These are phyloP conservation scores for Taphrina wiesneri DNA, from an alignment of 1,139 yeast species.

Conservation along the genomic window DNA sequence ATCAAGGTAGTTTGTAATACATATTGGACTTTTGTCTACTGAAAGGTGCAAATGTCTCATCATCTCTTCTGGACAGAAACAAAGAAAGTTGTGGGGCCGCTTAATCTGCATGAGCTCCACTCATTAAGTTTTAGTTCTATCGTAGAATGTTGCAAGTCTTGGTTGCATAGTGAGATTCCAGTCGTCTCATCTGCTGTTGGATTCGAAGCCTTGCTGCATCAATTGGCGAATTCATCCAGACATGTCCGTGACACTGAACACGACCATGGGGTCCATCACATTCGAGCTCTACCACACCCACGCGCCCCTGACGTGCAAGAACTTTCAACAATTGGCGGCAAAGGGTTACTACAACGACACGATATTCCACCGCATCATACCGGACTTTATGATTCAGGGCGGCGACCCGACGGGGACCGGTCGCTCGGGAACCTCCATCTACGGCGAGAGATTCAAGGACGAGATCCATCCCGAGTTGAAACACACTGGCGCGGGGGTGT, in stretches of 20 bases:
- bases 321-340: constrained; percentile 42
- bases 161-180: too few relatives aligned
- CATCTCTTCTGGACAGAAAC: not conserved
- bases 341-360: constrained; percentile 45
- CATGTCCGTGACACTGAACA: constrained; percentile 34
- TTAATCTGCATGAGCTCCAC: not conserved
- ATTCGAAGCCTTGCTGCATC: too few relatives aligned
- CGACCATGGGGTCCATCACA: constrained; percentile 41
- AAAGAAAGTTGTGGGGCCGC: not conserved
- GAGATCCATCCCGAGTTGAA: constrained; percentile 57
- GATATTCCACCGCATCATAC: constrained; percentile 49
- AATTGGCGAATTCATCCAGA: too few relatives aligned
- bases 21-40: too few relatives aligned
- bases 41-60: not conserved
- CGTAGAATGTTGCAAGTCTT: not conserved
- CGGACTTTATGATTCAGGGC: constrained; percentile 49
- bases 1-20: not conserved
- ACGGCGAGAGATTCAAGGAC: constrained; percentile 45
- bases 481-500: constrained; percentile 56
- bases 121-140: not conserved
- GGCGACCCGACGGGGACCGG: constrained; percentile 49
- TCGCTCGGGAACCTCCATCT: constrained; percentile 45
- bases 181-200: too few relatives aligned
- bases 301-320: constrained; percentile 45
- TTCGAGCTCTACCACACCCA: constrained; percentile 44